Evolutionary conservation across 2,329 filamentous ascomycete genomes (phyloP).

Genomic region (Alternaria brassicicola): DNA sequence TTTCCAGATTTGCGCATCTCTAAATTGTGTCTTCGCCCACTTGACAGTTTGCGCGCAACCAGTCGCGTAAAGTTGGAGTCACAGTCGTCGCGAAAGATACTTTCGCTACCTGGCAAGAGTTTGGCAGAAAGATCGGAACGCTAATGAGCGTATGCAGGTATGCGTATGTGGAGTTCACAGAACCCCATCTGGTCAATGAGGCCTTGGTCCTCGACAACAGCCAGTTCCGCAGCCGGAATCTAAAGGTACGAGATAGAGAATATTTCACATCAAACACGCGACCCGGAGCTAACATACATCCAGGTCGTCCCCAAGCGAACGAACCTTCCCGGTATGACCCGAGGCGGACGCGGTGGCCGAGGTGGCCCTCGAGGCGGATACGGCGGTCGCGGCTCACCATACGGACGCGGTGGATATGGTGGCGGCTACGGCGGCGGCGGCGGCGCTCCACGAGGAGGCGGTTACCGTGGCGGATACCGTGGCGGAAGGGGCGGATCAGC

Average conservation of each 20-base stretch:
- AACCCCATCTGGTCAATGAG: slow-evolving; percentile 89
- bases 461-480: slow-evolving; percentile 50
- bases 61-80: neutral
- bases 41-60: neutral
- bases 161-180: slow-evolving; percentile 97
- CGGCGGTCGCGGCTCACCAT: slow-evolving; percentile 61
- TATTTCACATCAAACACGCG: neutral
- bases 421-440: slow-evolving; percentile 41
- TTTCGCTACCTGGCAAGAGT: slow-evolving; percentile 64
- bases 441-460: slow-evolving; percentile 50
- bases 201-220: slow-evolving; percentile 96
- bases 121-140: slow-evolving; percentile 60
- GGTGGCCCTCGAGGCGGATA: slow-evolving; percentile 52
- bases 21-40: neutral
- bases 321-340: slow-evolving; percentile 92
- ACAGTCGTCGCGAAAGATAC: slow-evolving; percentile 18
- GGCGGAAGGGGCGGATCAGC: slow-evolving; percentile 33
- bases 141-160: slow-evolving; percentile 70
- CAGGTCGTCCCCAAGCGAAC: slow-evolving; percentile 91
- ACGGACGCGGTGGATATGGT: slow-evolving; percentile 38
- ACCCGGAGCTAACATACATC: slow-evolving; percentile 23
- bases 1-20: slow-evolving; percentile 27
- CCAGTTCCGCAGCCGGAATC: slow-evolving; percentile 88
- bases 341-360: slow-evolving; percentile 72
- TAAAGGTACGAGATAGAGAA: slow-evolving; percentile 71